Percentiles rank a stretch among this genome's conserved stretches.
Evolutionary conservation across 2,329 filamentous ascomycete genomes (phyloP).

Genomic region (Cyanodermella asteris): DNA sequence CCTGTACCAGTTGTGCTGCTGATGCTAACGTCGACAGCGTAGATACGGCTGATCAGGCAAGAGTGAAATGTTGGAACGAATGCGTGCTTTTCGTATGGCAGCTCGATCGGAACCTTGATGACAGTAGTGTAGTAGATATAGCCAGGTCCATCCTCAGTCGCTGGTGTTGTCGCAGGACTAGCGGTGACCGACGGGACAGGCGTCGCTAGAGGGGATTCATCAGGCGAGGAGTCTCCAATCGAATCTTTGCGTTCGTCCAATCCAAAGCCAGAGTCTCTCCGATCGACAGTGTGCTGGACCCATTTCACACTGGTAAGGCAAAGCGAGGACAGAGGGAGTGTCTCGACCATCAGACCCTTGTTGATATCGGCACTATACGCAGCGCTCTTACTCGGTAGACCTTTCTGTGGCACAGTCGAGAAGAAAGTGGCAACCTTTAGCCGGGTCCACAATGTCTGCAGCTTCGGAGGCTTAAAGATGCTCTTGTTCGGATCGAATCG

Average conservation of each 20-base stretch:
- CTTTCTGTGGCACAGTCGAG: constrained; percentile 26
- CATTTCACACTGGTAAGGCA: constrained; percentile 36
- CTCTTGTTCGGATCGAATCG: constrained; percentile 37
- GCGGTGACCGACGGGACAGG: constrained; percentile 7
- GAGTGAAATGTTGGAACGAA: constrained; percentile 50
- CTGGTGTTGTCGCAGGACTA: constrained; percentile 12
- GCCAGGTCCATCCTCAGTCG: constrained; percentile 12
- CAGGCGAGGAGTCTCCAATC: constrained; percentile 9
- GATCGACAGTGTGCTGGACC: constrained; percentile 21
- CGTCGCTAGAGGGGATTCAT: constrained; percentile 12
- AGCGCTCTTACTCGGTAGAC: constrained; percentile 23
- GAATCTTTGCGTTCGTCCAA: constrained; percentile 8
- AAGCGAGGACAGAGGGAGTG: constrained; percentile 29
- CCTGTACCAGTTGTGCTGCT: constrained; percentile 28
- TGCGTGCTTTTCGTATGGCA: constrained; percentile 33
- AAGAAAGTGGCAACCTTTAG: constrained; percentile 37
- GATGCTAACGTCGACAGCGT: constrained; percentile 37
- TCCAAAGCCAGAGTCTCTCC: constrained; percentile 1
- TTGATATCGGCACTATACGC: constrained; percentile 23
- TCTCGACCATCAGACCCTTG: constrained; percentile 31
- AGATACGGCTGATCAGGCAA: constrained; percentile 42
- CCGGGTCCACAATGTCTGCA: constrained; percentile 30
- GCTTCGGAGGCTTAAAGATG: constrained; percentile 26
- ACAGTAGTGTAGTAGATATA: constrained; percentile 38
- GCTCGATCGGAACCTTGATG: constrained; percentile 40